A percentile compares a stretch with the other conserved stretches of the same genome.
Conservation (phyloP, 139 green algal genomes). For the Spirogloea muscicola region DNA sequence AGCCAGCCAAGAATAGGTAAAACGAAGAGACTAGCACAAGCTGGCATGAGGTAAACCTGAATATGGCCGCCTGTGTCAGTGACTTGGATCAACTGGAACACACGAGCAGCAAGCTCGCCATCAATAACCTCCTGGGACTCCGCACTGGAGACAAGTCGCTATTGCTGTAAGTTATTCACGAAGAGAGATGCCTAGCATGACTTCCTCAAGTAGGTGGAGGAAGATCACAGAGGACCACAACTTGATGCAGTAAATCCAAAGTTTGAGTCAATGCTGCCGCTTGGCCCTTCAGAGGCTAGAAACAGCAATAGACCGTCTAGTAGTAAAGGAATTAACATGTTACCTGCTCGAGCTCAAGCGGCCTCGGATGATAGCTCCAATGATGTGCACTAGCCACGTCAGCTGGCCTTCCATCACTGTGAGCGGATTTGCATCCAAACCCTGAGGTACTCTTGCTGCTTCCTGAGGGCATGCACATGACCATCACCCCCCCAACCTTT, state of each 20-base stretch:
- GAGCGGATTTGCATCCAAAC: constrained; percentile 19
- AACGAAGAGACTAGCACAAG: too few relatives aligned
- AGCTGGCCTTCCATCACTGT: constrained; percentile 89
- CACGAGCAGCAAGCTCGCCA: constrained; percentile 77
- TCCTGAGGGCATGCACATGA: constrained; percentile 11
- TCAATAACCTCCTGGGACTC: constrained; percentile 87
- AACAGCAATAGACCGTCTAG: background rate
- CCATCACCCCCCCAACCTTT: too few relatives aligned
- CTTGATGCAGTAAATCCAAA: background rate
- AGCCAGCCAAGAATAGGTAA: too few relatives aligned
- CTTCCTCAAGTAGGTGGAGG: background rate
- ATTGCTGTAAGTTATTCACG: background rate
- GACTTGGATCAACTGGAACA: constrained; percentile 77
- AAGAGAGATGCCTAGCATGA: background rate
- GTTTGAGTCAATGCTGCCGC: background rate
- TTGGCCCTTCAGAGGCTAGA: background rate
- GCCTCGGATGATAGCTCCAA: constrained; percentile 81
- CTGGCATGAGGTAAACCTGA: too few relatives aligned
- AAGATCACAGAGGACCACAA: background rate
- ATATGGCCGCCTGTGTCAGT: constrained; percentile 69
- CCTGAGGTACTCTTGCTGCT: constrained; percentile 19
- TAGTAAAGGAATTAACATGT: too few relatives aligned
- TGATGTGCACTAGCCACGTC: constrained; percentile 96
- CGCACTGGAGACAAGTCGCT: constrained; percentile 47
- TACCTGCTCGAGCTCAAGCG: constrained; percentile 61